Conservation (phyloP, 148 eudicot species). For the Polygonum aviculare region DNA sequence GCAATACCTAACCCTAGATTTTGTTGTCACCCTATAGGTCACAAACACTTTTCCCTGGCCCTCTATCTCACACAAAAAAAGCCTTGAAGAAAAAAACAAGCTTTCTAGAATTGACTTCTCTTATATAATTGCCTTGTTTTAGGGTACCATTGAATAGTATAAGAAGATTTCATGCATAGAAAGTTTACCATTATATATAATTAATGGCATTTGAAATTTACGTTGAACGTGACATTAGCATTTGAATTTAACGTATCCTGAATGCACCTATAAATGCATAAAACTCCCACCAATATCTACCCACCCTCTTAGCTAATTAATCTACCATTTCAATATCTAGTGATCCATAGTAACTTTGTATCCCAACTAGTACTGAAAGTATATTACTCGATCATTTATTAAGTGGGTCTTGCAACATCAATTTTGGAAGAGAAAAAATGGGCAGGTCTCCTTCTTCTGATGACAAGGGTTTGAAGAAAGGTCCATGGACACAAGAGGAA, state of each 20-base stretch:
- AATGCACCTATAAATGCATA: conserved; percentile 1
- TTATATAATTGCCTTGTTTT: neutral
- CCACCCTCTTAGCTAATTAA: neutral
- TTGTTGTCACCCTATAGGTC: conserved; percentile 10
- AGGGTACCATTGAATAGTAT: conserved; percentile 3
- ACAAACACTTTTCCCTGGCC: neutral
- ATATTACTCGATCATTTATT: neutral
- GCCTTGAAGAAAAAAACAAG: neutral
- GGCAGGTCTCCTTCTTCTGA: conserved; percentile 42
- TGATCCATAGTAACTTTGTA: neutral
- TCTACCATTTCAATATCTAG: neutral
- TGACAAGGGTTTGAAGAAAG: conserved; percentile 37
- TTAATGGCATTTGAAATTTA: neutral
- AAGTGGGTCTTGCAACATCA: neutral
- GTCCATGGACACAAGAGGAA: conserved; percentile 69
- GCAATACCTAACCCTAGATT: conserved; percentile 11
- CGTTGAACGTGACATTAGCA: conserved; percentile 8
- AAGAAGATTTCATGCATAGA: conserved; percentile 3
- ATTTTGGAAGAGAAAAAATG: conserved; percentile 18
- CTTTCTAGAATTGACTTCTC: neutral
- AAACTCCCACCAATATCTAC: conserved; percentile 8
- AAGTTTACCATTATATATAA: neutral
- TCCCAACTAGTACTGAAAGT: neutral
- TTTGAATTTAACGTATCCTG: neutral
- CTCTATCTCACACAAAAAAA: neutral